phyloP scores from a whole-genome alignment of 257 asterid genomes.

The Solanum chmielewskii region DNA sequence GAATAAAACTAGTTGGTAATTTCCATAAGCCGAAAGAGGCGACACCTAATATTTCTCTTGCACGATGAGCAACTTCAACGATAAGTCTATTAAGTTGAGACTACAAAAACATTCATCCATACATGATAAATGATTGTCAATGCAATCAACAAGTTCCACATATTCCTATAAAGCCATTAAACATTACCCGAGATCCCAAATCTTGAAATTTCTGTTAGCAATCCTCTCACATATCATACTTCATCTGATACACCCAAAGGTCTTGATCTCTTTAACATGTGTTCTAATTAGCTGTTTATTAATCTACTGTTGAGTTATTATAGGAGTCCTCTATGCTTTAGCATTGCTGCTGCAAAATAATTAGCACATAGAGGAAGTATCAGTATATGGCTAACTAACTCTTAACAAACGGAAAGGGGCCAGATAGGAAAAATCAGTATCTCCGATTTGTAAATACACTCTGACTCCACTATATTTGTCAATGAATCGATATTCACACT shows the following conservation, averaged over 20 bases:
- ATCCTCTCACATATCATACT: constrained; percentile 11
- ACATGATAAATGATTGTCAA: too few species aligned
- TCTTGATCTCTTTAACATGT: constrained; percentile 37
- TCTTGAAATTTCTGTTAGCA: too few species aligned
- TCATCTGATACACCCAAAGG: constrained; percentile 47
- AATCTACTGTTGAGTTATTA: too few species aligned
- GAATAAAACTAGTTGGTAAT: background rate
- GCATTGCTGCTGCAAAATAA: constrained; percentile 14
- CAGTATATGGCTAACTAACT: background rate
- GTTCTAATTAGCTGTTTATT: constrained; percentile 42
- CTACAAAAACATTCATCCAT: too few species aligned
- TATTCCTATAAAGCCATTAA: too few species aligned
- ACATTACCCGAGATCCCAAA: too few species aligned
- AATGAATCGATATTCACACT: background rate
- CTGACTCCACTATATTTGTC: background rate
- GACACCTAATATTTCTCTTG: background rate
- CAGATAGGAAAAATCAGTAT: background rate
- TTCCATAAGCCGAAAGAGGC: background rate
- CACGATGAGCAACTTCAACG: background rate
- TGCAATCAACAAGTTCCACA: background rate
- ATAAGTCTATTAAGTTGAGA: background rate
- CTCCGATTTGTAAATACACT: background rate
- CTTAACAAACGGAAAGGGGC: background rate
- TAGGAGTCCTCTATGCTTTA: constrained; percentile 45
- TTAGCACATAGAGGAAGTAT: background rate